Conservation (phyloP, 768 basidiomycete species). For the Sporobolomyces phaffii region DNA sequence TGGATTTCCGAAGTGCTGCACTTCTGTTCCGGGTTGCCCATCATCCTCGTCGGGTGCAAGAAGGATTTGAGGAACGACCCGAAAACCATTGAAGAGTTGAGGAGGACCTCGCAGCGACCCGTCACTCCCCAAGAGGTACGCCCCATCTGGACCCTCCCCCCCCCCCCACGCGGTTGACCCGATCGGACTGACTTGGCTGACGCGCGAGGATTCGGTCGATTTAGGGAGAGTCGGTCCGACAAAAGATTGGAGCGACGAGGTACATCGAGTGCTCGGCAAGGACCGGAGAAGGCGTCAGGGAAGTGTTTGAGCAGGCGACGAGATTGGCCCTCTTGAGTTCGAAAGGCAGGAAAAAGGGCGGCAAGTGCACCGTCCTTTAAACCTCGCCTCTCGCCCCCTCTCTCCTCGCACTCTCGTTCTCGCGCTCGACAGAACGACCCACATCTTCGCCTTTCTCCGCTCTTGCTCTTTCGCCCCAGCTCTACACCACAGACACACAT, state of each 20-base stretch:
- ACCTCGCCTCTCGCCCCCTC: background rate
- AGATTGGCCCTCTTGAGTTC: slow-evolving; percentile 69
- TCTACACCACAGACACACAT: background rate
- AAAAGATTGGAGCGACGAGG: slow-evolving; percentile 93
- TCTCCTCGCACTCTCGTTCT: background rate
- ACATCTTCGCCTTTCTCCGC: background rate
- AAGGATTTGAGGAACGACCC: slow-evolving; percentile 93
- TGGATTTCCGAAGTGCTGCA: slow-evolving; percentile 99
- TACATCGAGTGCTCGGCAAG: slow-evolving; percentile 97
- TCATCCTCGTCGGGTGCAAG: slow-evolving; percentile 98
- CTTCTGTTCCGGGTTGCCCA: slow-evolving; percentile 82
- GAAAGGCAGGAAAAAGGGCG: slow-evolving; percentile 38
- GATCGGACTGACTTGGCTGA: background rate
- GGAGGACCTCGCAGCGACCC: slow-evolving; percentile 88
- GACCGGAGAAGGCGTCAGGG: slow-evolving; percentile 91
- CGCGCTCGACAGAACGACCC: background rate
- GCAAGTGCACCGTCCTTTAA: slow-evolving; percentile 41
- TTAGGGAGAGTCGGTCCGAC: slow-evolving; percentile 86
- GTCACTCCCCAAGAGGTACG: slow-evolving; percentile 86
- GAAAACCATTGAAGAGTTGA: slow-evolving; percentile 85
- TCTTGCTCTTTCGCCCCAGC: too few relatives aligned
- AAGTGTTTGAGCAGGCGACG: slow-evolving; percentile 97
- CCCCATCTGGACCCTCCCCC: too few relatives aligned
- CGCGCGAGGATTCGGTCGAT: too few relatives aligned
- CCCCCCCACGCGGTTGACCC: too few relatives aligned